Conservation (phyloP, 1,284 basidiomycete species). For the Cutaneotrichosporon spelunceum region DNA sequence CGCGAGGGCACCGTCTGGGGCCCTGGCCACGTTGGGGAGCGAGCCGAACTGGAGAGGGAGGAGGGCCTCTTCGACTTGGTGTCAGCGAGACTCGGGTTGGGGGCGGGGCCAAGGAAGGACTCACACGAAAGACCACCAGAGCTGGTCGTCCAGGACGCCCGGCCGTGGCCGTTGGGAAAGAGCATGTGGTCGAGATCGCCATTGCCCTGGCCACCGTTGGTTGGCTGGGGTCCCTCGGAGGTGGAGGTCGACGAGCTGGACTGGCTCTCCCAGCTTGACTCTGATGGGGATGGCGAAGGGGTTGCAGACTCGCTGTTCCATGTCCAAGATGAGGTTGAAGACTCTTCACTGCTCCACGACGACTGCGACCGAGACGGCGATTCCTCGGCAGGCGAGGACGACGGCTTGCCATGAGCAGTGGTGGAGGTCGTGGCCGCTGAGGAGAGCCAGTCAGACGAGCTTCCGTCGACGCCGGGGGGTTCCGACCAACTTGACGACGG, state of each 20-base stretch:
- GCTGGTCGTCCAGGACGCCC: conserved; percentile 1
- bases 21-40: conserved; percentile 28
- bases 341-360: background rate
- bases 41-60: conserved; percentile 39
- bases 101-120: too few species aligned
- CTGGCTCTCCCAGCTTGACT: background rate
- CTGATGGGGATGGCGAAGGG: background rate
- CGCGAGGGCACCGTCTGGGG: conserved; percentile 44
- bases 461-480: background rate
- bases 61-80: conserved; percentile 33
- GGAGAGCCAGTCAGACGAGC: background rate
- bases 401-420: background rate
- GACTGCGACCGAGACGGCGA: background rate
- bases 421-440: background rate
- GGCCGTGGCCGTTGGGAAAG: background rate
- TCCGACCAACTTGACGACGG: conserved; percentile 5
- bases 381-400: background rate
- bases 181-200: background rate
- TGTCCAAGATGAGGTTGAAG: background rate
- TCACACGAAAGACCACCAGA: background rate
- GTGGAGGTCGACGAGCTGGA: background rate
- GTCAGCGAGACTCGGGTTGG: background rate
- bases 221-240: background rate
- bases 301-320: background rate
- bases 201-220: background rate